Percentiles rank a stretch among this genome's conserved stretches.
These are phyloP conservation scores for Venturia nashicola DNA, from an alignment of 2,329 filamentous ascomycete species.

Conservation along the genomic window DNA sequence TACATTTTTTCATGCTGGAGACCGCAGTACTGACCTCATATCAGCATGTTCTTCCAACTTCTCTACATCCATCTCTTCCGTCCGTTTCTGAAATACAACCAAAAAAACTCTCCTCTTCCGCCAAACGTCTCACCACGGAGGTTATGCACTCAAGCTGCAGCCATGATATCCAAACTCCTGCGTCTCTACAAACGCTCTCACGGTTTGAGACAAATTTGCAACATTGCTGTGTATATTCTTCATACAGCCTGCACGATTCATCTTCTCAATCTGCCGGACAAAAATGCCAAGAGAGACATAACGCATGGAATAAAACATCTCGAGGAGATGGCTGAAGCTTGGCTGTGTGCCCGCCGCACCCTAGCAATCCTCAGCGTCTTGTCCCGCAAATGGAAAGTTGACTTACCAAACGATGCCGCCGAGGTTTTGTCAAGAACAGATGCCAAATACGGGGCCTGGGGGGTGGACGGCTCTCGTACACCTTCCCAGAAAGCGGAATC, in stretches of 20 bases:
- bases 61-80: conserved; percentile 93
- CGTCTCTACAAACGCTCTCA: conserved; percentile 88
- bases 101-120: conserved; percentile 68
- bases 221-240: conserved; percentile 89
- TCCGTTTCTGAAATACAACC: conserved; percentile 85
- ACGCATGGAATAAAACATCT: conserved; percentile 82
- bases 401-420: conserved; percentile 72
- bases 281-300: conserved; percentile 79
- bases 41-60: conserved; percentile 93
- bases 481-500: conserved; percentile 14
- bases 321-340: conserved; percentile 91
- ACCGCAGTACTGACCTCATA: not conserved
- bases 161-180: conserved; percentile 85
- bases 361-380: conserved; percentile 76
- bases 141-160: conserved; percentile 80
- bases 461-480: conserved; percentile 14
- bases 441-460: conserved; percentile 60
- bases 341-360: conserved; percentile 79
- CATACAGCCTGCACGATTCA: conserved; percentile 94
- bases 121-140: conserved; percentile 80
- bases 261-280: conserved; percentile 82
- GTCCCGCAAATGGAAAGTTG: conserved; percentile 78
- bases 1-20: conserved; percentile 15
- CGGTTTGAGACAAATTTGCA: conserved; percentile 85
- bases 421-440: conserved; percentile 67